These are phyloP conservation scores for Cryptococcus floricola DNA, from an alignment of 1,284 basidiomycete species.

Conservation along the genomic window DNA sequence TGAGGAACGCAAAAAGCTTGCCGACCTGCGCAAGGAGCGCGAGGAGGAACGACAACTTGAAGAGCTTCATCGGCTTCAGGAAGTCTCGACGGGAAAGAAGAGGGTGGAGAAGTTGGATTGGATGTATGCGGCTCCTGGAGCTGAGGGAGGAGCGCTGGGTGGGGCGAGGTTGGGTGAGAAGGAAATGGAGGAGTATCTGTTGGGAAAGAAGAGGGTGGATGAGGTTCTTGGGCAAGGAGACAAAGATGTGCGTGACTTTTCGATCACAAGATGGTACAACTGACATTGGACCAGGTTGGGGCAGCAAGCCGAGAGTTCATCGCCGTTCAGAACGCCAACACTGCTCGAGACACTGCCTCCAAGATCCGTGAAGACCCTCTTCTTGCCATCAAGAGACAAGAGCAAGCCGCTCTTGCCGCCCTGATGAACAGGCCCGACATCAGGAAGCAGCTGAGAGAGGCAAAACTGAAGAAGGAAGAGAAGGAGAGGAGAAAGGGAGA, in stretches of 20 bases:
- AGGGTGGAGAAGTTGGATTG: constrained; percentile 91
- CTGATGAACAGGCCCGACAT: constrained; percentile 88
- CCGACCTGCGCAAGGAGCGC: constrained; percentile 92
- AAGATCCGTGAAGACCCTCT: constrained; percentile 96
- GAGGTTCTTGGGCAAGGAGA: constrained; percentile 81
- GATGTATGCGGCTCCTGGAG: constrained; percentile 97
- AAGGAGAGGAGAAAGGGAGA: constrained; percentile 56
- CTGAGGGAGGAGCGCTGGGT: constrained; percentile 66
- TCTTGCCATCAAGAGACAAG: constrained; percentile 94
- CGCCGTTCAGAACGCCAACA: constrained; percentile 89
- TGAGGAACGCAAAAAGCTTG: constrained; percentile 96
- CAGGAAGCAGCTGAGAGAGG: constrained; percentile 70
- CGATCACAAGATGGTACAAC: neutral
- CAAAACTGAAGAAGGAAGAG: constrained; percentile 63
- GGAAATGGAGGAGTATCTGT: constrained; percentile 91
- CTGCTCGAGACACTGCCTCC: constrained; percentile 76
- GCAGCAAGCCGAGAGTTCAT: constrained; percentile 84
- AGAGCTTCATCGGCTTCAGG: constrained; percentile 89
- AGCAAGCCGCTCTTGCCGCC: constrained; percentile 86
- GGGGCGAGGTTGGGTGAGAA: constrained; percentile 55
- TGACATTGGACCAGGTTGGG: constrained; percentile 58
- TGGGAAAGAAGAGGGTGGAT: constrained; percentile 98
- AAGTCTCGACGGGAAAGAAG: constrained; percentile 91
- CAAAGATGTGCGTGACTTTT: constrained; percentile 65
- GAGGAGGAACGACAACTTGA: constrained; percentile 96